phyloP scores from a whole-genome alignment of 2,329 filamentous ascomycete species.

The Claviceps sp. region DNA sequence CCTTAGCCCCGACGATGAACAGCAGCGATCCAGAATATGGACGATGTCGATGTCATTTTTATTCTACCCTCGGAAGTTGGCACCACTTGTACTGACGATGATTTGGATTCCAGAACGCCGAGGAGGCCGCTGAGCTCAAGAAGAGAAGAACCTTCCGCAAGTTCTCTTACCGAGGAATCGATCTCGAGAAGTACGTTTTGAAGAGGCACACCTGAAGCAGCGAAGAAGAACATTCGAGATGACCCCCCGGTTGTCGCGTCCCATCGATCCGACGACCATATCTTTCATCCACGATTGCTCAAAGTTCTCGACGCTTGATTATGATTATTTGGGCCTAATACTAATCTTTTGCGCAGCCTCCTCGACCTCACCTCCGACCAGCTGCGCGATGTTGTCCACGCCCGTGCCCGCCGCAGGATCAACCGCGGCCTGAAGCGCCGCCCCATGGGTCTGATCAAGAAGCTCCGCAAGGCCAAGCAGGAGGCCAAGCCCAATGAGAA shows the following conservation, averaged over 20 bases:
- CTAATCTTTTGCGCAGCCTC: conserved; percentile 49
- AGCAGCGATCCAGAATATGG: neutral
- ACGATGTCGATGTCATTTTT: neutral
- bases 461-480: conserved; percentile 99
- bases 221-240: neutral
- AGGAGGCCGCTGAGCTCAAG: conserved; percentile 99
- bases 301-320: neutral
- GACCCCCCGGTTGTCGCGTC: neutral
- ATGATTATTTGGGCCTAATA: neutral
- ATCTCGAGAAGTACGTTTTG: conserved; percentile 87
- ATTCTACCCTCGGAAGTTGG: neutral
- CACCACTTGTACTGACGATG: conserved; percentile 15
- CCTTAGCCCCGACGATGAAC: conserved; percentile 14
- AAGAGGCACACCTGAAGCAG: conserved; percentile 5
- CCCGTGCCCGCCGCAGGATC: conserved; percentile 95
- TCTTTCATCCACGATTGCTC: neutral
- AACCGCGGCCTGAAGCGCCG: conserved; percentile 99
- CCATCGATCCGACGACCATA: neutral
- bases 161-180: conserved; percentile 98
- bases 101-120: conserved; percentile 57
- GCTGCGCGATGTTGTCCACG: conserved; percentile 98
- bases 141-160: conserved; percentile 99
- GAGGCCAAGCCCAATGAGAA: conserved; percentile 99
- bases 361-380: conserved; percentile 97
- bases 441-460: conserved; percentile 99